phyloP scores from a whole-genome alignment of 495 filamentous ascomycete genomes.

The Aspergillus leporis region DNA sequence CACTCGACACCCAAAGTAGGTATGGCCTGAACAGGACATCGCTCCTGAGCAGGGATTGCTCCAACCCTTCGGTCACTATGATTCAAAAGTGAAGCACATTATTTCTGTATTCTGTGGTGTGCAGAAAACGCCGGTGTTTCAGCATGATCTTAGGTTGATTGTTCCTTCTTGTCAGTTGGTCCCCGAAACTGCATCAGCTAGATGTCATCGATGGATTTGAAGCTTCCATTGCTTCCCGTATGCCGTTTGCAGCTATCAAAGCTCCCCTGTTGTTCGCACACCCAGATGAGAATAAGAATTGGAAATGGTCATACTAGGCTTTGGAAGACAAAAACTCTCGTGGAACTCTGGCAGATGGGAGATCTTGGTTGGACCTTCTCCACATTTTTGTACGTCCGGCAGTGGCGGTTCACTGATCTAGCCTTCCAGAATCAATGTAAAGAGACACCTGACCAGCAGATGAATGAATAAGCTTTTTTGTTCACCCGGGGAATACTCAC shows the following conservation, averaged over 20 bases:
- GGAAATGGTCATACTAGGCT: neutral
- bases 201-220: conserved; percentile 18
- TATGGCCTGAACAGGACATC: neutral
- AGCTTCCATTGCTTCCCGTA: conserved; percentile 15
- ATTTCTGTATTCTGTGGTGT: conserved; percentile 8
- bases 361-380: conserved; percentile 2
- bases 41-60: neutral
- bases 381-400: neutral
- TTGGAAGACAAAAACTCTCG: neutral
- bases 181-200: conserved; percentile 4
- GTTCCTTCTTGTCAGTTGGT: neutral
- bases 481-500: too few species aligned
- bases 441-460: neutral
- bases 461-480: too few species aligned
- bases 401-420: neutral
- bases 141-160: neutral
- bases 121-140: conserved; percentile 7
- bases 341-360: conserved; percentile 4
- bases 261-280: neutral
- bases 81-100: conserved; percentile 10
- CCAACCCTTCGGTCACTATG: neutral
- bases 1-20: neutral
- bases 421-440: neutral
- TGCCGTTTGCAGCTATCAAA: conserved; percentile 14
- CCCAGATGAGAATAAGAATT: conserved; percentile 8